Evolutionary conservation across 1,284 basidiomycete species (phyloP), one percentile per base, ranked within the genome.

Genomic region (Entoloma clypeatum): DNA sequence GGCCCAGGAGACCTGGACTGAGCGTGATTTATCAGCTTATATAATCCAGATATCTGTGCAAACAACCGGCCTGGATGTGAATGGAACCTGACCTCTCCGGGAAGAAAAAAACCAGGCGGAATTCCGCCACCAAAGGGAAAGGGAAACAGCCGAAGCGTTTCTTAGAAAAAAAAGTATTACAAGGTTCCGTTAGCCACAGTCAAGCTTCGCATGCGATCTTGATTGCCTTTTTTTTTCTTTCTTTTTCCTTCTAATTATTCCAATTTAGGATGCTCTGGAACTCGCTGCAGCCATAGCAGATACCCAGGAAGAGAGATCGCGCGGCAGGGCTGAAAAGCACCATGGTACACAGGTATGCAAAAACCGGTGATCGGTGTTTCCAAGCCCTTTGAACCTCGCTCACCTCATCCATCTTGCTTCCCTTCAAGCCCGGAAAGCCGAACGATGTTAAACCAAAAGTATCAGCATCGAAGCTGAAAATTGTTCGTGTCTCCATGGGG

Each of bases 231-330:
- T n/a, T n/a, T n/a, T n/a, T n/a, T n/a, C n/a, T n/a, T n/a, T n/a
- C n/a, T n/a, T n/a, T n/a, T n/a, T n/a, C n/a, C n/a, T n/a, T n/a
- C n/a, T n/a, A n/a, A n/a, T 32, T 40, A n/a, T 31, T 25, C 18
- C 21, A 44, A 39, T 33, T 41, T 49, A 71, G 72, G 72, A 74
- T 49, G 61, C 62, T 11, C 45, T 74, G 45, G 54, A 53, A 22
- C 53, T 74, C 5, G 72, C 72, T n/a, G 44, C 58, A 40, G 62
- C 63, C 30, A 67, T 74, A 51, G 64, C 57, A 17, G 52, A 55
- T 28, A 51, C 45, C 22, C 65, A 71, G 41, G 69, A 75, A 51
- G 55, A 67, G 46, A 72, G 62, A 40, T 34, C 58, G 7, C 51
- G 54, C 40, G 52, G 48, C 4, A 71, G 62, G 51, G 51, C 55